A percentile compares a stretch with the other conserved stretches of the same genome.
phyloP scores from a whole-genome alignment of 345 rosid genomes.

The Gossypium turneri region DNA sequence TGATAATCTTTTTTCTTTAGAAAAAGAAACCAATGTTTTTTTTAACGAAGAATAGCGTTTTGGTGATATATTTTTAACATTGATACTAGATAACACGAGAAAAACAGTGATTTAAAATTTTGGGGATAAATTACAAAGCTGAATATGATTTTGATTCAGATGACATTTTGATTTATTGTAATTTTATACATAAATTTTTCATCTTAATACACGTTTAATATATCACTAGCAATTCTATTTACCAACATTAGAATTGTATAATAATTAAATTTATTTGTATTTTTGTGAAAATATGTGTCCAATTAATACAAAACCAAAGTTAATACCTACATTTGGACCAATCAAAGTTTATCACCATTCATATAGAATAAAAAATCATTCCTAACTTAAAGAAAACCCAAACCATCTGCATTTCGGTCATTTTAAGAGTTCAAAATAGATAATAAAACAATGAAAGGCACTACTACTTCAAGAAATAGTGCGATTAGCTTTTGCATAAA shows the following conservation, averaged over 20 bases:
- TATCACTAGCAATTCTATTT: too few species aligned
- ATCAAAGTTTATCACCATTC: neutral
- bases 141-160: neutral
- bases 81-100: neutral
- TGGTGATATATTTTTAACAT: neutral
- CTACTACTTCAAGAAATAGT: neutral
- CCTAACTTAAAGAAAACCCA: neutral
- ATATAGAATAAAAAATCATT: too few species aligned
- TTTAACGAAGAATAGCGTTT: neutral
- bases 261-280: too few species aligned
- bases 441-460: neutral
- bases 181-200: too few species aligned
- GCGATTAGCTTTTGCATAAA: neutral
- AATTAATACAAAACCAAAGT: too few species aligned
- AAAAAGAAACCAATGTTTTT: neutral
- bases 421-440: neutral
- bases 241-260: too few species aligned
- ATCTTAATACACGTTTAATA: too few species aligned
- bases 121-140: neutral
- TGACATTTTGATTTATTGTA: too few species aligned
- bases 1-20: neutral
- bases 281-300: too few species aligned
- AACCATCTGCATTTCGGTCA: neutral
- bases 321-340: neutral
- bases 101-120: neutral